phyloP scores from a whole-genome alignment of 345 rosid genomes.

The Eucalyptus coolabah region DNA sequence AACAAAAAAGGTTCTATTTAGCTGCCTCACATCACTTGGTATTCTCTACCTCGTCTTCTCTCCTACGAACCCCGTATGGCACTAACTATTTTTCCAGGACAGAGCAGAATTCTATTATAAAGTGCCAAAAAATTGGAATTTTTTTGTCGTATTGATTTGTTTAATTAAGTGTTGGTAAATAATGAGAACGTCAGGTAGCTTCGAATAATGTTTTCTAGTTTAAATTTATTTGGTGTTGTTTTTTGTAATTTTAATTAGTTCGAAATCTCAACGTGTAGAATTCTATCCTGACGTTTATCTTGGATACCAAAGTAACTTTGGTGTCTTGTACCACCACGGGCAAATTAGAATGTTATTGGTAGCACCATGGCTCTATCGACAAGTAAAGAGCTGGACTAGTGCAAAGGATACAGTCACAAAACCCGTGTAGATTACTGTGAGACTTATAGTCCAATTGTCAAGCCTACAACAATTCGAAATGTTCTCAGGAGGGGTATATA shows the following conservation, averaged over 20 bases:
- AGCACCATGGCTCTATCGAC: no score
- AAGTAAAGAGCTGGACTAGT: no score
- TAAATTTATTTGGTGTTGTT: neutral
- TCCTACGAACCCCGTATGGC: neutral
- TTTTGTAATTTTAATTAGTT: neutral
- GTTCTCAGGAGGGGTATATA: neutral
- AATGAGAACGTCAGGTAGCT: neutral
- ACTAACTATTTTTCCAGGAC: neutral
- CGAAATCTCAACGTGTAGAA: neutral
- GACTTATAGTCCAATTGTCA: no score
- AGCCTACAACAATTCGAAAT: no score
- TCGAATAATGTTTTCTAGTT: neutral
- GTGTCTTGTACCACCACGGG: no score
- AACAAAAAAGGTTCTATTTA: fast-evolving
- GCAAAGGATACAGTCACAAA: no score
- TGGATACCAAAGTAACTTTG: no score
- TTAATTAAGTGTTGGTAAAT: neutral
- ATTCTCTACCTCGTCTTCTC: neutral
- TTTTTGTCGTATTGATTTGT: neutral
- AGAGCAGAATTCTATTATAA: neutral
- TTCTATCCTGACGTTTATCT: neutral
- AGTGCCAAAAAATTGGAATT: neutral
- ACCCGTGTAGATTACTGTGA: no score
- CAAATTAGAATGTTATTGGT: no score
- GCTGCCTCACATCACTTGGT: neutral